These are phyloP conservation scores for Actinidia chinensis DNA, from an alignment of 179 eudicot genomes.

Conservation along the genomic window DNA sequence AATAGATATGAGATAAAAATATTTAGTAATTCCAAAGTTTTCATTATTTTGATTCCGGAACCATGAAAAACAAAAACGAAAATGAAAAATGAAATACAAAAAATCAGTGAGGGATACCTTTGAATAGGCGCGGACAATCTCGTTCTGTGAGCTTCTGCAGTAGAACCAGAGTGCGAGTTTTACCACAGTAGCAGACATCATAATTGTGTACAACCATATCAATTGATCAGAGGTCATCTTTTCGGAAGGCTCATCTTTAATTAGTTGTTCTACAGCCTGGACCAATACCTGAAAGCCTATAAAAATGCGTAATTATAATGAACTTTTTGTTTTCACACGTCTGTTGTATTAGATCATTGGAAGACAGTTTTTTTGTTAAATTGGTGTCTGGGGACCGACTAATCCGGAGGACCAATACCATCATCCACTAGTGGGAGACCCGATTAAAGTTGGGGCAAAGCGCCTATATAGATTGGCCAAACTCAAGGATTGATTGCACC, in stretches of 20 bases:
- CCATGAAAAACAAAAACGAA: background rate
- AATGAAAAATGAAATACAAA: background rate
- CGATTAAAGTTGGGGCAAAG: too few relatives aligned
- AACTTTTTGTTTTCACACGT: background rate
- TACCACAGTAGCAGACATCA: conserved; percentile 71
- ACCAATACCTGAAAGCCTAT: conserved; percentile 87
- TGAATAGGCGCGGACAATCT: conserved; percentile 92
- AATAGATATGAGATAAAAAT: too few relatives aligned
- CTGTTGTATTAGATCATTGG: too few relatives aligned
- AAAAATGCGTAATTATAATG: background rate
- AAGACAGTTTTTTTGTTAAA: too few relatives aligned
- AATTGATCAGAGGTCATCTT: conserved; percentile 55
- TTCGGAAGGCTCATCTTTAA: conserved; percentile 42
- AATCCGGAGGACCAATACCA: too few relatives aligned
- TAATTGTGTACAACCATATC: conserved; percentile 70
- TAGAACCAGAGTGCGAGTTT: conserved; percentile 75
- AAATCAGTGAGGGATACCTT: conserved; percentile 44
- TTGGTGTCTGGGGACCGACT: too few relatives aligned
- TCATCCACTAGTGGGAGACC: too few relatives aligned
- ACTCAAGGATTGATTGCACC: too few relatives aligned
- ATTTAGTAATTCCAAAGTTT: too few relatives aligned
- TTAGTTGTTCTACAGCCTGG: conserved; percentile 66
- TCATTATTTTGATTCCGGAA: too few relatives aligned
- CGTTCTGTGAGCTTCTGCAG: conserved; percentile 73
- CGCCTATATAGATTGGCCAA: too few relatives aligned